phyloP scores from a whole-genome alignment of 2,329 filamentous ascomycete genomes.

The Lojkania enalia region DNA sequence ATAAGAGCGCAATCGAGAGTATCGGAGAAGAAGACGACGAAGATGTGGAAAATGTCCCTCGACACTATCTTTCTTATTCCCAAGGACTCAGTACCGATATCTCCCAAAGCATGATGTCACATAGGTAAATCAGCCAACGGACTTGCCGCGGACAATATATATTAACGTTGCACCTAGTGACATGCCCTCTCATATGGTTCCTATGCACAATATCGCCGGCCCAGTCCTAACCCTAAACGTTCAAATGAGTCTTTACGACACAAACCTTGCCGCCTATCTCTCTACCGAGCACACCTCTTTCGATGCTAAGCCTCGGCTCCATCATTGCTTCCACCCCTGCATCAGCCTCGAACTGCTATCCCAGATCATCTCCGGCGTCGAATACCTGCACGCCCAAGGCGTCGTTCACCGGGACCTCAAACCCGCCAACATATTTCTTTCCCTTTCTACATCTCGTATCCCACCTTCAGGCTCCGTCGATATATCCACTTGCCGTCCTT shows the following conservation, averaged over 20 bases:
- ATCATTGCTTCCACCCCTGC: constrained; percentile 65
- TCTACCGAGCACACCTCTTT: constrained; percentile 28
- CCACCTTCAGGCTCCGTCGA: constrained; percentile 52
- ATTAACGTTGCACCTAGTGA: constrained; percentile 26
- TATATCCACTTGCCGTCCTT: constrained; percentile 52
- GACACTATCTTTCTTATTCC: constrained; percentile 24
- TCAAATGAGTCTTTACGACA: constrained; percentile 68
- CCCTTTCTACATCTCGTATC: constrained; percentile 44
- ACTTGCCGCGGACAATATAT: background rate
- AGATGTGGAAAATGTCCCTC: constrained; percentile 54
- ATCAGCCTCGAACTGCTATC: constrained; percentile 62
- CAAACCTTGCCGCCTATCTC: constrained; percentile 64
- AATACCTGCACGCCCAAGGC: constrained; percentile 64
- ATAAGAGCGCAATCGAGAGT: constrained; percentile 43
- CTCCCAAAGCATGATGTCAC: constrained; percentile 40
- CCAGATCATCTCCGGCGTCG: constrained; percentile 63
- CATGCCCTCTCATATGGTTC: constrained; percentile 26
- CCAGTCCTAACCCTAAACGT: constrained; percentile 60
- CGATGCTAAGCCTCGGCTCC: constrained; percentile 27
- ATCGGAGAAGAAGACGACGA: constrained; percentile 47
- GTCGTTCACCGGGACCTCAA: constrained; percentile 71
- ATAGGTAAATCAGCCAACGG: constrained; percentile 20
- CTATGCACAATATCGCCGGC: constrained; percentile 20
- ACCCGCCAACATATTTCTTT: constrained; percentile 69
- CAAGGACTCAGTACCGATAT: constrained; percentile 23